phyloP scores from a whole-genome alignment of 2,329 filamentous ascomycete genomes.

The Stagonosporopsis tanaceti region DNA sequence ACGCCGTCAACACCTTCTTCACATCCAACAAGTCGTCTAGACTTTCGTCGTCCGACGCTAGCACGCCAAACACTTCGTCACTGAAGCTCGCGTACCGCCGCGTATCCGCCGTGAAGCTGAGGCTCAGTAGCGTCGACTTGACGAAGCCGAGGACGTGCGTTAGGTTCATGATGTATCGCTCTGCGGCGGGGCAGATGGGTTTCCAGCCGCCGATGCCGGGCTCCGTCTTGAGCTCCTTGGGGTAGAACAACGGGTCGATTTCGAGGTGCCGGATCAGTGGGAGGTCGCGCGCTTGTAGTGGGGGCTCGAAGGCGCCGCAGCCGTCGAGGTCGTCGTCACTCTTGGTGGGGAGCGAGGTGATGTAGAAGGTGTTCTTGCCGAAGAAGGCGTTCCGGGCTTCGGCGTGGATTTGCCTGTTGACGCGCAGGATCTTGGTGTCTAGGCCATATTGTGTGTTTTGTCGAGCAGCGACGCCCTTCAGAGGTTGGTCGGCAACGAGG shows the following conservation, averaged over 20 bases:
- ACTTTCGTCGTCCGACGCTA: not conserved
- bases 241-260: slow-evolving; percentile 41
- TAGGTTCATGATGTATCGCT: slow-evolving; percentile 35
- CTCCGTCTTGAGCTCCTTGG: slow-evolving; percentile 4
- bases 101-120: slow-evolving; percentile 27
- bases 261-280: slow-evolving; percentile 34
- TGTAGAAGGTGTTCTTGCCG: slow-evolving; percentile 51
- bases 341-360: slow-evolving; percentile 27
- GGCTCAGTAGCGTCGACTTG: slow-evolving; percentile 15
- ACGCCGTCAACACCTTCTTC: slow-evolving; percentile 32
- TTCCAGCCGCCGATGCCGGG: slow-evolving; percentile 21
- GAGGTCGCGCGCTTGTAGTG: slow-evolving; percentile 32
- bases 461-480: slow-evolving; percentile 33
- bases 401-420: slow-evolving; percentile 50
- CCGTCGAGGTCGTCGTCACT: slow-evolving; percentile 14
- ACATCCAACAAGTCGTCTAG: slow-evolving; percentile 23
- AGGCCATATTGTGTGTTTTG: slow-evolving; percentile 38
- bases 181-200: slow-evolving; percentile 25
- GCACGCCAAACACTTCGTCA: slow-evolving; percentile 2
- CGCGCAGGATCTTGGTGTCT: slow-evolving; percentile 48
- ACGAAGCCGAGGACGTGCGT: slow-evolving; percentile 24
- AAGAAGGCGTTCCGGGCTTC: slow-evolving; percentile 54
- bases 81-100: slow-evolving; percentile 20
- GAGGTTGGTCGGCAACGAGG: slow-evolving; percentile 27
- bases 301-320: slow-evolving; percentile 37